Conservation (phyloP, 768 basidiomycete species). For the Pluteus cervinus region DNA sequence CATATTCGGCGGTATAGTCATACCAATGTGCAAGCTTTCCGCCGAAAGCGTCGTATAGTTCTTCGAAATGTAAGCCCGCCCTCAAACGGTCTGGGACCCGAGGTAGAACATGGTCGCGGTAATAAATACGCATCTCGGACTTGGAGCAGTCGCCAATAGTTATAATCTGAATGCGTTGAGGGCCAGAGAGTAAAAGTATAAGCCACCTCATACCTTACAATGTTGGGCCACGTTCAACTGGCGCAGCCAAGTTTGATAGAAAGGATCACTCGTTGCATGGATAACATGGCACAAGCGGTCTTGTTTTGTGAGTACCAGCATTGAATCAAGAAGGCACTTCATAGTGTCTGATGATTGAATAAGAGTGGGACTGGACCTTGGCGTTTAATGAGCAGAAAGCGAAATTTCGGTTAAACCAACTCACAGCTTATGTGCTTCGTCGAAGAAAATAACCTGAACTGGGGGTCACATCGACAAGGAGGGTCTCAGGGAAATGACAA, state of each 20-base stretch:
- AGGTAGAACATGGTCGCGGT: slow-evolving; percentile 58
- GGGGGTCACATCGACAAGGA: slow-evolving; percentile 2
- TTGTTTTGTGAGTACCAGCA: slow-evolving; percentile 84
- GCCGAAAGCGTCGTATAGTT: slow-evolving; percentile 73
- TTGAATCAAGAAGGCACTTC: slow-evolving; percentile 80
- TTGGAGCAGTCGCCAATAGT: slow-evolving; percentile 79
- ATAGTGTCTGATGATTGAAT: slow-evolving; percentile 76
- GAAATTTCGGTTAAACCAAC: slow-evolving; percentile 12
- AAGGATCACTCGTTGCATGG: slow-evolving; percentile 78
- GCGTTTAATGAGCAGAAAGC: slow-evolving; percentile 3
- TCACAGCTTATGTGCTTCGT: slow-evolving; percentile 81
- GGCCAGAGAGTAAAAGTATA: background rate
- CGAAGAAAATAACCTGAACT: slow-evolving; percentile 60
- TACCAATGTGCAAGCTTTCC: slow-evolving; percentile 82
- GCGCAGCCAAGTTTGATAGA: slow-evolving; percentile 79
- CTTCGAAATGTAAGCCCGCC: slow-evolving; percentile 57
- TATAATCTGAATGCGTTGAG: slow-evolving; percentile 42
- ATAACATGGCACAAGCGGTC: slow-evolving; percentile 81
- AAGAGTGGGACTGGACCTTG: slow-evolving; percentile 49
- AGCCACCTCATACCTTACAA: slow-evolving; percentile 65
- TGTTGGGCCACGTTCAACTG: slow-evolving; percentile 79
- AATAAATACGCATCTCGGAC: slow-evolving; percentile 61
- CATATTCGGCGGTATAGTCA: slow-evolving; percentile 72
- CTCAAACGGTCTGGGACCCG: slow-evolving; percentile 61
- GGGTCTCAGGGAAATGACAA: background rate